These are phyloP conservation scores for Agrocybe praecox DNA, from an alignment of 768 basidiomycete genomes.

Conservation along the genomic window DNA sequence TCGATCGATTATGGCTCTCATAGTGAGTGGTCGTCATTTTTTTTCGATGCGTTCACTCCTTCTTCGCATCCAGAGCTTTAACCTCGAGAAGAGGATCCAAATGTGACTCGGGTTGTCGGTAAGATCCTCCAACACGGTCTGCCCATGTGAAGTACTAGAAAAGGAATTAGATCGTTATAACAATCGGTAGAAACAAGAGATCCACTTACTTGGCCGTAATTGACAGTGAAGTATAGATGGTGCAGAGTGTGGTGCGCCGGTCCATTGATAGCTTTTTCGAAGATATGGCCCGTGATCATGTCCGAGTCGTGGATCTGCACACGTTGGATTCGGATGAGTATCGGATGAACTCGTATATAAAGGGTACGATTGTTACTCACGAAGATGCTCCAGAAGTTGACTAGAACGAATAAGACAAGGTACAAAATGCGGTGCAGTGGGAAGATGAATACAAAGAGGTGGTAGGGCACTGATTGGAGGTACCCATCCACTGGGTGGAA, in stretches of 20 bases:
- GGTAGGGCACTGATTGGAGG: slow-evolving; percentile 92
- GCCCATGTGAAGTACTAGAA: slow-evolving; percentile 96
- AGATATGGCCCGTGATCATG: slow-evolving; percentile 91
- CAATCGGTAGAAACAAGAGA: too few relatives aligned
- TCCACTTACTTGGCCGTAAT: slow-evolving; percentile 81
- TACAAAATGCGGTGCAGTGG: slow-evolving; percentile 87
- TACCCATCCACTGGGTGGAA: slow-evolving; percentile 98
- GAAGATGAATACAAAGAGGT: slow-evolving; percentile 88
- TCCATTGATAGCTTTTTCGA: slow-evolving; percentile 94
- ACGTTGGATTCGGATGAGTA: not conserved
- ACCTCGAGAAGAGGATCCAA: slow-evolving; percentile 88
- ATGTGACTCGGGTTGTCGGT: slow-evolving; percentile 81
- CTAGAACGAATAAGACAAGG: slow-evolving; percentile 83
- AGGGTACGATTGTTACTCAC: slow-evolving; percentile 45
- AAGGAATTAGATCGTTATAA: slow-evolving; percentile 15
- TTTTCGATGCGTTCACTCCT: slow-evolving; percentile 14
- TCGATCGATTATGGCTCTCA: not conserved
- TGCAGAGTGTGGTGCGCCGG: slow-evolving; percentile 98
- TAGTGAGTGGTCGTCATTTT: not conserved
- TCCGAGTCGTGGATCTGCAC: slow-evolving; percentile 95
- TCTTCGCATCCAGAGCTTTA: slow-evolving; percentile 28
- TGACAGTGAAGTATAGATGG: slow-evolving; percentile 95
- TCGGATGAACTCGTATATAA: not conserved
- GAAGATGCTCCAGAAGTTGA: slow-evolving; percentile 94
- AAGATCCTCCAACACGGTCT: slow-evolving; percentile 81